Percentiles rank a stretch among this genome's conserved stretches.
Evolutionary conservation across 768 basidiomycete genomes (phyloP).

Genomic region (Hirschioporus abietinus): DNA sequence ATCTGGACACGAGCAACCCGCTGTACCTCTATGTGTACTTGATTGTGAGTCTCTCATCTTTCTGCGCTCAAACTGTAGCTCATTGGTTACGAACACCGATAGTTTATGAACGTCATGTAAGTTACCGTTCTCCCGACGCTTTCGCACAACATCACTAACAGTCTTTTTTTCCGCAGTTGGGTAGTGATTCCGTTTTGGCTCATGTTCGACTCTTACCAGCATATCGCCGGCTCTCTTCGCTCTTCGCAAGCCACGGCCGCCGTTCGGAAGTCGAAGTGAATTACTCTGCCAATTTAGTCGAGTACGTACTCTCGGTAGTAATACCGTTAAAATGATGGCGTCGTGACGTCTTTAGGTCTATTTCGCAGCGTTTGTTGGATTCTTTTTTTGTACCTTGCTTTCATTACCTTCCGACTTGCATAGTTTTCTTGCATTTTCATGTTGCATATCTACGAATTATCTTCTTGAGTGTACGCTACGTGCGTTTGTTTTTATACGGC

Average conservation of each 20-base stretch:
- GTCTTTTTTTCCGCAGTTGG: conserved; percentile 47
- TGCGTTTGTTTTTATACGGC: background rate
- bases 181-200: conserved; percentile 70
- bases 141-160: conserved; percentile 4
- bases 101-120: conserved; percentile 83
- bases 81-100: background rate
- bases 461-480: background rate
- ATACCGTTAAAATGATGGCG: background rate
- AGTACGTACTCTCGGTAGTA: background rate
- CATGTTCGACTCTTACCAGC: conserved; percentile 72
- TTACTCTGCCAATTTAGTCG: background rate
- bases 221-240: conserved; percentile 61
- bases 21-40: conserved; percentile 80
- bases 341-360: background rate
- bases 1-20: conserved; percentile 62
- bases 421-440: background rate
- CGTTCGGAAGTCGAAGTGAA: conserved; percentile 15
- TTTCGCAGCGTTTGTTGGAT: background rate
- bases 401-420: background rate
- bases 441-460: background rate
- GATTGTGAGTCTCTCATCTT: conserved; percentile 43
- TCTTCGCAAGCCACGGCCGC: conserved; percentile 15
- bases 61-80: background rate
- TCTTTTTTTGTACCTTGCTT: background rate
- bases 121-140: conserved; percentile 20